Evolutionary conservation across 139 green algal genomes (phyloP), one percentile per base, ranked within the genome.

Genomic region (Chlorella sp.): DNA sequence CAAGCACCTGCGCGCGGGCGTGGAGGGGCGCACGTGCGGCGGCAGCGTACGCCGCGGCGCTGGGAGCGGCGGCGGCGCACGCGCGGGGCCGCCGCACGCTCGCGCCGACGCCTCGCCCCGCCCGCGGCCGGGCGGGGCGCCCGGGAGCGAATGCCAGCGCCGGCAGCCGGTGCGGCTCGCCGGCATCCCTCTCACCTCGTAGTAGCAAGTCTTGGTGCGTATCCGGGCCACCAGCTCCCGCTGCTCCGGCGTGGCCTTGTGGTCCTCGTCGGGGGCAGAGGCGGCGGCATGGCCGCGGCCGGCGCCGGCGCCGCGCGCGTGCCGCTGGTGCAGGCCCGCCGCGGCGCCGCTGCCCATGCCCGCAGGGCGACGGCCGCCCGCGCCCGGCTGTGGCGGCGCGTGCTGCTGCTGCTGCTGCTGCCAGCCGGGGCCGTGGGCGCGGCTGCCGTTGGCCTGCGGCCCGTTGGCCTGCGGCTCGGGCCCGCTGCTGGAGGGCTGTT

Each of bases 181-280:
- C n/a, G n/a, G n/a, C n/a, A n/a, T n/a, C n/a, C n/a, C n/a, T n/a
- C n/a, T n/a, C 1, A 91, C 67, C 38, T 84, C 73, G 75, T 90
- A 93, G 75, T 88, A 92, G 69, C 77, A 41, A 23, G 45, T 40
- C 7, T 67, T 79, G 25, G 31, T 29, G 11, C 62, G 42, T 25
- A 82, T 79, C 51, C 25, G 36, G 25, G n/a, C 36, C 55, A 88
- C 83, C 58, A 88, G 83, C 73, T 79, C 45, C 11, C 83, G 83
- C 72, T 88, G 83, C 59, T 88, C 81, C 31, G 77, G 77, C 2
- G 82, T 87, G 67, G 83, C 82, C 72, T 74, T 74, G 42, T 77
- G 69, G 31, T 81, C 73, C 46, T 81, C 71, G 50, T 71, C 42
- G 8, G 59, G 43, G n/a, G n/a, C n/a, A n/a, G n/a, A 12, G 59